phyloP scores from a whole-genome alignment of 345 rosid genomes.

The Odontarrhena argentea region DNA sequence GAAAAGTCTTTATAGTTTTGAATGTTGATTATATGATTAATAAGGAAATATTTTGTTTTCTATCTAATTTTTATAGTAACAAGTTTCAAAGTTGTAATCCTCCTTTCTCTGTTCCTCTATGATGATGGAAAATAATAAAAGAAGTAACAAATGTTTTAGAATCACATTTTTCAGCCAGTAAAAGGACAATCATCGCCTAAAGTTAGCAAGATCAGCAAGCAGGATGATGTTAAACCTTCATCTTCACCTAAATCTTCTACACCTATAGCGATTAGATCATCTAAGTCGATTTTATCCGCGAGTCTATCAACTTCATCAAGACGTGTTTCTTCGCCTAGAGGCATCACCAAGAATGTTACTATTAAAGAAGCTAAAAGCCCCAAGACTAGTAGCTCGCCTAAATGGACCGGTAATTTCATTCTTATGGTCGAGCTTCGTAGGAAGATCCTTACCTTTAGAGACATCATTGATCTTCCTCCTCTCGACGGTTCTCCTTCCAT shows the following conservation, averaged over 20 bases:
- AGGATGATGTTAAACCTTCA: conserved; percentile 31
- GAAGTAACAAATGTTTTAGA: not conserved
- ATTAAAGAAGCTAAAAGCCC: conserved; percentile 39
- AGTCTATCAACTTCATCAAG: conserved; percentile 30
- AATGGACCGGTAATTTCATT: conserved; percentile 45
- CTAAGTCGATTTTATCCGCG: conserved; percentile 33
- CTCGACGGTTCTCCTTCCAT: conserved; percentile 52
- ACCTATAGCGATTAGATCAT: conserved; percentile 37
- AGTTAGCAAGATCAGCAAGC: conserved; percentile 43
- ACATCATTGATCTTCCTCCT: conserved; percentile 66
- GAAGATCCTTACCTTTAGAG: conserved; percentile 67
- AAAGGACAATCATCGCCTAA: conserved; percentile 40
- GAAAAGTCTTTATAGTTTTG: conserved; percentile 8
- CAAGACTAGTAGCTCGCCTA: conserved; percentile 42
- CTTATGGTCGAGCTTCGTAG: conserved; percentile 69
- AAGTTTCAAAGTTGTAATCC: not conserved
- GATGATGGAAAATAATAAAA: not conserved
- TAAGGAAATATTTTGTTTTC: no score
- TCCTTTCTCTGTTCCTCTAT: conserved; percentile 3
- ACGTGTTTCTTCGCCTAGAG: conserved; percentile 35
- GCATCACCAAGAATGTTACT: conserved; percentile 30
- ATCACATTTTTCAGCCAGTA: conserved; percentile 35
- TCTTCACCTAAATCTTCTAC: conserved; percentile 32
- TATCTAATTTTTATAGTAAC: not conserved
- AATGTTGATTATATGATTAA: not conserved